Evolutionary conservation across 257 asterid genomes (phyloP).

Genomic region (Salvia splendens): DNA sequence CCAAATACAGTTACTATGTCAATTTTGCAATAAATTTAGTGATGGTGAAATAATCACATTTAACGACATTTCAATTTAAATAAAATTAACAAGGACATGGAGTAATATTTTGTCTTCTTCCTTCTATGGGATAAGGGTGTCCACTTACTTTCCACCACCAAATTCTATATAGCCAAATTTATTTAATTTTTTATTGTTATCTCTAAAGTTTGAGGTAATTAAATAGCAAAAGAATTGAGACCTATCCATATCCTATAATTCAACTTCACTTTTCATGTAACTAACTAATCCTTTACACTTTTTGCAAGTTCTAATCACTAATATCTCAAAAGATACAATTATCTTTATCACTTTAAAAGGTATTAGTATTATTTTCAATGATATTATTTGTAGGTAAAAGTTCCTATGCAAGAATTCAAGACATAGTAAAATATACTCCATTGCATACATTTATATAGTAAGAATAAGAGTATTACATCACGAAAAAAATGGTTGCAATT

Average conservation of each 20-base stretch:
- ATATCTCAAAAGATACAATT: constrained; percentile 13
- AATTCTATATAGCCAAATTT: background rate
- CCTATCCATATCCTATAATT: constrained; percentile 2
- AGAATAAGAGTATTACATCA: background rate
- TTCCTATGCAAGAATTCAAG: background rate
- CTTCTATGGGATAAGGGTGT: constrained; percentile 9
- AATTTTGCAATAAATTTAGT: no score
- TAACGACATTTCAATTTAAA: no score
- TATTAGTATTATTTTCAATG: no score
- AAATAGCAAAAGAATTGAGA: background rate
- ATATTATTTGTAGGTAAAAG: no score
- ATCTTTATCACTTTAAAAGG: constrained; percentile 5
- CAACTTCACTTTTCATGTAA: constrained; percentile 28
- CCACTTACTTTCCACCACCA: constrained; percentile 9
- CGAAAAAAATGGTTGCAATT: background rate
- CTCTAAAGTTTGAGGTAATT: background rate
- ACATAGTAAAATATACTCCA: background rate
- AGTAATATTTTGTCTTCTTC: background rate
- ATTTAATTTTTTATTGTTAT: background rate
- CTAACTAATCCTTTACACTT: constrained; percentile 13
- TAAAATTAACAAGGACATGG: no score
- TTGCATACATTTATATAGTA: background rate
- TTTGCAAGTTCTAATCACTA: constrained; percentile 10
- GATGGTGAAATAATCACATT: no score
- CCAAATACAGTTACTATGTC: no score